phyloP scores from a whole-genome alignment of 768 basidiomycete species.

The Rubroboletus pulcherrimus region DNA sequence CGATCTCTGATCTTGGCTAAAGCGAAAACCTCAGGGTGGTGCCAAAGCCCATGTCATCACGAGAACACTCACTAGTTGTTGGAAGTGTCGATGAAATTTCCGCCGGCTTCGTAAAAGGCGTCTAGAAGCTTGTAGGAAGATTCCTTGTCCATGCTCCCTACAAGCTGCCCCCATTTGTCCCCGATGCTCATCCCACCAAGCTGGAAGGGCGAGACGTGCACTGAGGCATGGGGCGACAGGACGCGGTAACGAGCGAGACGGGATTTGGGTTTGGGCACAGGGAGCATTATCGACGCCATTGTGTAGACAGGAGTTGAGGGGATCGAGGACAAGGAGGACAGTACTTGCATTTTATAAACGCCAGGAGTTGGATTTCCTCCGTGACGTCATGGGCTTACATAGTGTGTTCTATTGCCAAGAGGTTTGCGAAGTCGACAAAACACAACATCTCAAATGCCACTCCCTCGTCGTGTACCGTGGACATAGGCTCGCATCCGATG shows the following conservation, averaged over 20 bases:
- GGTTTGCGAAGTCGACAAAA: no score
- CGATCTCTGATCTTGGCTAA: conserved; percentile 50
- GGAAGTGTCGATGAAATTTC: conserved; percentile 50
- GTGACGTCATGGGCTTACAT: not conserved
- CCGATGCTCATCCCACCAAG: conserved; percentile 50
- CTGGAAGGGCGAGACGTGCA: conserved; percentile 45
- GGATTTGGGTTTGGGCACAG: conserved; percentile 29
- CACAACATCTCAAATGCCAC: no score
- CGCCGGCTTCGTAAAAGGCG: conserved; percentile 40
- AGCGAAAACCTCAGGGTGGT: not conserved
- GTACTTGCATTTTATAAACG: not conserved
- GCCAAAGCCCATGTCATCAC: not conserved
- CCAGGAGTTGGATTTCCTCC: not conserved
- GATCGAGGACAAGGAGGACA: not conserved
- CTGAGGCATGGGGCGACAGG: conserved; percentile 39
- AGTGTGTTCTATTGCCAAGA: not conserved
- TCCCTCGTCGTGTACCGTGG: no score
- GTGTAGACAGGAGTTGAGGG: not conserved
- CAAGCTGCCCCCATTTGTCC: conserved; percentile 31
- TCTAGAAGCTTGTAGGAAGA: conserved; percentile 45
- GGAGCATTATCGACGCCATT: conserved; percentile 5
- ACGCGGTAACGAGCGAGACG: conserved; percentile 35
- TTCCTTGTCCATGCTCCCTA: conserved; percentile 42
- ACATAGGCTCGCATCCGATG: no score
- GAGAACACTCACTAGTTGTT: conserved; percentile 37